phyloP scores from a whole-genome alignment of 176 grass and related monocot genomes.

The Carex cristatella region DNA sequence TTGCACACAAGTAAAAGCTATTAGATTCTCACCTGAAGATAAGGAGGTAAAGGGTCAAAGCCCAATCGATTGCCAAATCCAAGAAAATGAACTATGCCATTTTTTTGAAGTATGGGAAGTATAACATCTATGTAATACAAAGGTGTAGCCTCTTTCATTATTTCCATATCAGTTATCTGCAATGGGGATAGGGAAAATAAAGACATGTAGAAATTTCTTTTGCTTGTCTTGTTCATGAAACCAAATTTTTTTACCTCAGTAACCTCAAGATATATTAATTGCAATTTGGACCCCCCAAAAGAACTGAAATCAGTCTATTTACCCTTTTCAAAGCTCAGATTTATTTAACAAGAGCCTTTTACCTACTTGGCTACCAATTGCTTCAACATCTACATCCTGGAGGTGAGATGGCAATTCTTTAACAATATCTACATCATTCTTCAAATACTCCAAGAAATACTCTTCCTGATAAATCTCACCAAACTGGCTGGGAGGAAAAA shows the following conservation, averaged over 20 bases:
- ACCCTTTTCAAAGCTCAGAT: constrained; percentile 1
- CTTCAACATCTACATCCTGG: constrained; percentile 54
- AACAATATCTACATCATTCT: constrained; percentile 63
- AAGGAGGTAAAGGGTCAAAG: constrained; percentile 70
- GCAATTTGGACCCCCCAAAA: not conserved
- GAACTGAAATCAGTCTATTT: not conserved
- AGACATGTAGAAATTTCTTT: not conserved
- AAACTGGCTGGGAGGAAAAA: constrained; percentile 61
- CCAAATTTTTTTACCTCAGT: not conserved
- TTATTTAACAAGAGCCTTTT: not conserved
- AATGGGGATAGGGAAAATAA: not conserved
- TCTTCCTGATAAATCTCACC: constrained; percentile 94
- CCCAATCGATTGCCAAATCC: constrained; percentile 93
- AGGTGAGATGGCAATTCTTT: constrained; percentile 75
- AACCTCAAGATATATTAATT: not conserved
- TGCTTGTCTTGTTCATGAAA: not conserved
- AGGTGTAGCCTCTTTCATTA: constrained; percentile 73
- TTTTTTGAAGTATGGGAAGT: constrained; percentile 60
- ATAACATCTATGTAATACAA: constrained; percentile 54
- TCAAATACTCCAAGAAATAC: constrained; percentile 84
- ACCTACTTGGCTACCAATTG: constrained; percentile 78
- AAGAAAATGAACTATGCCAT: constrained; percentile 68
- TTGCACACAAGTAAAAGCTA: not conserved
- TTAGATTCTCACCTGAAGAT: constrained; percentile 59
- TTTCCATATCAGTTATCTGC: constrained; percentile 83